A percentile compares a stretch with the other conserved stretches of the same genome.
phyloP scores from a whole-genome alignment of 148 eudicot genomes.

The Amaranthus cruentus region DNA sequence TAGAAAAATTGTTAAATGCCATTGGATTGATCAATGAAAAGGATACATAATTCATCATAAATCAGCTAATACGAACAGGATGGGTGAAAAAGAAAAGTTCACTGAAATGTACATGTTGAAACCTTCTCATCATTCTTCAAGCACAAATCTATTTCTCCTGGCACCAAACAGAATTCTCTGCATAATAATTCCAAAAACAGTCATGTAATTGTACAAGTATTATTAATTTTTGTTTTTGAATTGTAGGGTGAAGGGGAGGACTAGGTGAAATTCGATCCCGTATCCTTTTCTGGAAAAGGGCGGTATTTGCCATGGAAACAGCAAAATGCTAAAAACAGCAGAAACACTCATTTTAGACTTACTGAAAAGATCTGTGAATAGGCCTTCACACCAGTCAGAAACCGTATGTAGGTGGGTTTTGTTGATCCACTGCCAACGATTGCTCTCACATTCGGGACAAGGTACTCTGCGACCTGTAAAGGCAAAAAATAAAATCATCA shows the following conservation, averaged over 20 bases:
- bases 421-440: constrained; percentile 72
- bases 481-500: background rate
- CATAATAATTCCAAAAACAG: background rate
- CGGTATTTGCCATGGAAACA: background rate
- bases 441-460: constrained; percentile 78
- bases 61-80: background rate
- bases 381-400: constrained; percentile 91
- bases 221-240: no score
- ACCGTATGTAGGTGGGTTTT: constrained; percentile 79
- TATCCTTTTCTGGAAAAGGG: background rate
- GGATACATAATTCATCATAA: no score
- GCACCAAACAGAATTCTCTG: constrained; percentile 97
- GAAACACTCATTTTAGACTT: constrained; percentile 4
- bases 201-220: no score
- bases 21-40: no score
- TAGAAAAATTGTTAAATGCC: background rate
- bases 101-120: background rate
- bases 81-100: background rate
- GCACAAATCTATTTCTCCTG: constrained; percentile 67
- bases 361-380: constrained; percentile 85
- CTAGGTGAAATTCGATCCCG: no score
- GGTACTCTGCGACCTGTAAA: constrained; percentile 80
- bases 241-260: no score
- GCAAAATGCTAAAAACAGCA: background rate
- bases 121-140: constrained; percentile 56